Percentiles rank a stretch among this genome's conserved stretches.
phyloP scores from a whole-genome alignment of 1,284 basidiomycete species.

The Pyrrhoderma lamaoense region DNA sequence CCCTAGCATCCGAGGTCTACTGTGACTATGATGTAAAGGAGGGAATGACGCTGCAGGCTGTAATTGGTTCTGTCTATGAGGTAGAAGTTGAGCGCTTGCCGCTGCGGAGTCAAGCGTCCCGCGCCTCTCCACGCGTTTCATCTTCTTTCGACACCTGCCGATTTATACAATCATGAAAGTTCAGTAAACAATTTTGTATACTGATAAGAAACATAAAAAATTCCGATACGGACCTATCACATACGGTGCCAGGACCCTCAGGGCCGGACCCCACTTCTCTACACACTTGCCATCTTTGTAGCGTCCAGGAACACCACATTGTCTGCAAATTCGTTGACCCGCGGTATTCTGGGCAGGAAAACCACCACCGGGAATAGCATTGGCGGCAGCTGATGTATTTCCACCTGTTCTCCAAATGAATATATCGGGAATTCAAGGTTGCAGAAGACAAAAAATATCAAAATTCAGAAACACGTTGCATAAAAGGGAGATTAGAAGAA shows the following conservation, averaged over 20 bases:
- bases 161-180: neutral
- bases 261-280: slow-evolving; percentile 82
- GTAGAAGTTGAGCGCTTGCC: slow-evolving; percentile 25
- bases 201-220: neutral
- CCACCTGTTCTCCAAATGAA: neutral
- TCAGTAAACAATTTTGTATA: neutral
- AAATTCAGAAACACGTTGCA: no score
- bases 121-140: slow-evolving; percentile 73
- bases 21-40: slow-evolving; percentile 2
- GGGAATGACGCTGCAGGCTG: neutral
- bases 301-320: slow-evolving; percentile 58
- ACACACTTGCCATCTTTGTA: slow-evolving; percentile 83
- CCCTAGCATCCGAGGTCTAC: neutral
- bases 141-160: slow-evolving; percentile 69
- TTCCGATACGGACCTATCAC: slow-evolving; percentile 49
- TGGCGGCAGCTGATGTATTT: slow-evolving; percentile 17
- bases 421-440: neutral
- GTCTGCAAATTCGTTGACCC: slow-evolving; percentile 67
- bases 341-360: slow-evolving; percentile 52
- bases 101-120: slow-evolving; percentile 47
- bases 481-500: no score
- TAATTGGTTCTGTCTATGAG: slow-evolving; percentile 5
- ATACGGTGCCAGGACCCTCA: slow-evolving; percentile 75
- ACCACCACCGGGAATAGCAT: slow-evolving; percentile 23
- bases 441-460: no score